Conservation (phyloP, 164 flowering plant species). For the Chloranthus sessilifolius region DNA sequence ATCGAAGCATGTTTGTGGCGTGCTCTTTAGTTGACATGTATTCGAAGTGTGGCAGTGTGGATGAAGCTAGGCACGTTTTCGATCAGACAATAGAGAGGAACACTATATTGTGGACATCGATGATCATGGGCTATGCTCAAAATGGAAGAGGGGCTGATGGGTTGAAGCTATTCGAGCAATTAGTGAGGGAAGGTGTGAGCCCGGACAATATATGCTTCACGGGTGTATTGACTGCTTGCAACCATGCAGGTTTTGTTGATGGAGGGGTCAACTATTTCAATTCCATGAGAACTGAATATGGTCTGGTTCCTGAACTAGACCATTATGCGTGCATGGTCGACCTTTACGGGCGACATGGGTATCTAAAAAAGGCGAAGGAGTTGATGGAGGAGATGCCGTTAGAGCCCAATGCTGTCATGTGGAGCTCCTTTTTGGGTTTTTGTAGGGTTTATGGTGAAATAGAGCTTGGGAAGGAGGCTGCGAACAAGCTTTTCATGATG, state of each 20-base stretch:
- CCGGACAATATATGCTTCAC: conserved; percentile 45
- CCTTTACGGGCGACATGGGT: conserved; percentile 43
- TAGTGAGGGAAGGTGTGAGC: conserved; percentile 18
- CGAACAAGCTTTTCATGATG: conserved; percentile 23
- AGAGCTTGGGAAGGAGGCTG: conserved; percentile 39
- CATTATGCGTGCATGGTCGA: conserved; percentile 50
- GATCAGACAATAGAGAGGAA: conserved; percentile 25
- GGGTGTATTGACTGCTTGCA: conserved; percentile 47
- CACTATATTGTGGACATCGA: conserved; percentile 35
- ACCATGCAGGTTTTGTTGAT: conserved; percentile 45
- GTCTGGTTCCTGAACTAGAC: conserved; percentile 36
- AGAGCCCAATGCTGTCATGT: conserved; percentile 35
- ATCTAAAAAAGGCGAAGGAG: conserved; percentile 36
- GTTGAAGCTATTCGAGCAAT: conserved; percentile 31
- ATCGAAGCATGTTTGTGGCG: conserved; percentile 27
- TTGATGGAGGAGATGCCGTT: conserved; percentile 44
- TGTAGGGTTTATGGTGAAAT: conserved; percentile 37
- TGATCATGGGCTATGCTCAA: conserved; percentile 44
- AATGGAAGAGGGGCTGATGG: conserved; percentile 38
- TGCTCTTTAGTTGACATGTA: conserved; percentile 48
- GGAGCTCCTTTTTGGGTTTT: conserved; percentile 43
- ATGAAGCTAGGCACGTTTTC: conserved; percentile 32
- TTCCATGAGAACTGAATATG: conserved; percentile 35
- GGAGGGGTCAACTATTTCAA: conserved; percentile 35
- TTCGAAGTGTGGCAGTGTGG: conserved; percentile 40